Conservation (phyloP, 2,329 filamentous ascomycete genomes). For the Fusarium protoensiforme region DNA sequence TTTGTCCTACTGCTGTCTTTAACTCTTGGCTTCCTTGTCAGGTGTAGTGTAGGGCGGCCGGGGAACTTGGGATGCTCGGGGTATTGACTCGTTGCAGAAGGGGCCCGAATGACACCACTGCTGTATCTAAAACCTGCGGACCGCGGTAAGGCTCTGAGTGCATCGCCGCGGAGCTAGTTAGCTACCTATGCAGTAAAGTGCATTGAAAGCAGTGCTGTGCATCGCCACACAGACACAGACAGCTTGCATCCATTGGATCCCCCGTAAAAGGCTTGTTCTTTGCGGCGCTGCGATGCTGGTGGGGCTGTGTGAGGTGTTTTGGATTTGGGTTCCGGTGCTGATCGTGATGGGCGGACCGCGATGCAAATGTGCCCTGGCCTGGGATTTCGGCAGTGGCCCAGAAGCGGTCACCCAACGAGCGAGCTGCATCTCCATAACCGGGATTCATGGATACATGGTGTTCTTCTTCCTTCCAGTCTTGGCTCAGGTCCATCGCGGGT, state of each 20-base stretch:
- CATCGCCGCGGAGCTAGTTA: neutral
- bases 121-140: neutral
- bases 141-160: neutral
- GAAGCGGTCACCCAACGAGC: neutral
- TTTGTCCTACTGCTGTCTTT: neutral
- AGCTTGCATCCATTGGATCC: neutral
- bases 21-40: neutral
- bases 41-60: neutral
- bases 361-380: neutral
- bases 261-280: neutral
- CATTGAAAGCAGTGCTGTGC: neutral
- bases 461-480: neutral
- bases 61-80: neutral
- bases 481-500: neutral
- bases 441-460: neutral
- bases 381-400: neutral
- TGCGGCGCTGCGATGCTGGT: neutral
- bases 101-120: constrained; percentile 4
- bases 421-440: neutral
- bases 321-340: neutral
- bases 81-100: neutral
- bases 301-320: neutral
- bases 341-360: neutral
- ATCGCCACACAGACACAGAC: neutral
- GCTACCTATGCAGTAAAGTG: neutral